Conservation (phyloP, 345 rosid genomes). For the Melaleuca alternifolia region DNA sequence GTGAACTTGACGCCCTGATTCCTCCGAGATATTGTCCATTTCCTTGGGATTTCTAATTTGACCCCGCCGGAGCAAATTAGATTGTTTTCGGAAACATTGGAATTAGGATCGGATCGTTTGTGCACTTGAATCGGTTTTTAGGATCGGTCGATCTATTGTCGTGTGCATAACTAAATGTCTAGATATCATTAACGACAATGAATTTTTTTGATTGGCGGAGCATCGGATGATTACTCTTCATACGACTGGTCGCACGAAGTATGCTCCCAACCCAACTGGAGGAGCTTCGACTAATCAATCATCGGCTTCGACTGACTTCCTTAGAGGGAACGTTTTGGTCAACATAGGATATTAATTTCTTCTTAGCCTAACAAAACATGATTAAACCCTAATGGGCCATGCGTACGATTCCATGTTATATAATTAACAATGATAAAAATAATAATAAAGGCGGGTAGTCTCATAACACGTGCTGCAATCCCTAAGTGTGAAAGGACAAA, state of each 20-base stretch:
- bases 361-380: neutral
- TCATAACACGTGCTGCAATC: neutral
- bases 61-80: no score
- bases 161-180: neutral
- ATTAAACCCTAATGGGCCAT: neutral
- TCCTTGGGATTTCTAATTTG: no score
- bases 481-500: neutral
- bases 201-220: neutral
- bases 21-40: neutral
- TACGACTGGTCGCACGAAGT: neutral
- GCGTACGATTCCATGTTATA: neutral
- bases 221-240: neutral
- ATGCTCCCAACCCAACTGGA: neutral
- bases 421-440: neutral
- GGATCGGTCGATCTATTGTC: neutral
- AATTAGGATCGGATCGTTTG: neutral
- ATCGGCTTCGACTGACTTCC: neutral
- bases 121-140: accelerated
- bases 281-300: neutral
- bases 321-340: neutral
- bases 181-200: accelerated
- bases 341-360: neutral
- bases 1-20: no score
- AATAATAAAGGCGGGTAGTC: neutral
- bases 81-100: neutral